Base-by-base conservation (phyloP, 106 monocot species). In the Platanthera zijinensis region DNA sequence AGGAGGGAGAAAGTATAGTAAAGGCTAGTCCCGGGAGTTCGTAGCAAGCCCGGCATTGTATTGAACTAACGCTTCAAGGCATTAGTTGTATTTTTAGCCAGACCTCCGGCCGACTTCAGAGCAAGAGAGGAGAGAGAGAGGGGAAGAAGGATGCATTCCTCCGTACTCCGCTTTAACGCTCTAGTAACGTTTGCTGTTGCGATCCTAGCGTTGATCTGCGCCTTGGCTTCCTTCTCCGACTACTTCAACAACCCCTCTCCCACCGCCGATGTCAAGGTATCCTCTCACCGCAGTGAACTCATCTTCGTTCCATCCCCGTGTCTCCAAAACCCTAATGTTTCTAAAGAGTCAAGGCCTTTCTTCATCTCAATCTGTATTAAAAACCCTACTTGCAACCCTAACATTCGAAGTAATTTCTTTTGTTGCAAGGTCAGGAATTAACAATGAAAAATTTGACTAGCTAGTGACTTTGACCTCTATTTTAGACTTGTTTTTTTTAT, bases 201-300 rank as follows among this genome's bases (percentile, higher is more conserved):
- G 51, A 90, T 92, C 15, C 80, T 95, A 71, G 92, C 90, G 63
- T 85, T 84, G 81, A 83, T 95, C 77, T 95, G 95, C 89, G 76
- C 73, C 64, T 63, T 92, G 61, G 92, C 89, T 54, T 95, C 95
- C 69, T 50, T 95, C 80, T 90, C 90, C 83, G 90, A 95, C 85
- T 88, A 86, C 81, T 88, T 95, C 82, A 92, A 90, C 79, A 19
- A 49, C 68, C 84, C 92, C 63, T 66, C 89, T 25, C 86, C 95
- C 63, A 77, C 89, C 69, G 92, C 92, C 48, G 73, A 87, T 12
- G 52, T 92, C 82, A 81, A 95, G 89, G 92, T 95, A 67, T 12
- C 39, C 39, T 10, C 64, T 57, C 39, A 10, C 64, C 64, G 7
- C 9, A 19, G 8, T 66, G 10, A 66, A 66, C 64, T 10, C 0